Conservation (phyloP, 805 yeast genomes). For the Saturnispora saitoi region DNA sequence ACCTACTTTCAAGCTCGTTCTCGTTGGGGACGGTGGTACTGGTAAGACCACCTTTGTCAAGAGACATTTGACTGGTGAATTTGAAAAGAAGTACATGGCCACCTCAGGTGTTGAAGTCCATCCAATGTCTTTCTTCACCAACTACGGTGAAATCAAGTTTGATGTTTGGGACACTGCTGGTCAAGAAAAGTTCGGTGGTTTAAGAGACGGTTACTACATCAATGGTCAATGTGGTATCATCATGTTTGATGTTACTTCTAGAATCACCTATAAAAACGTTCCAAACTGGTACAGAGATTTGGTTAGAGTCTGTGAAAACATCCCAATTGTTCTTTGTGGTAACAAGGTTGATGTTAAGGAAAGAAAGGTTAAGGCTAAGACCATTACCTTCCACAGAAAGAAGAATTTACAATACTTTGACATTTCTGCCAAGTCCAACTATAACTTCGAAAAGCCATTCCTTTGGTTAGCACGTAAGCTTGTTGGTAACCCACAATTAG, state of each 20-base stretch:
- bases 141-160: slow-evolving; percentile 96
- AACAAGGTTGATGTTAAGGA: slow-evolving; percentile 99
- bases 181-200: slow-evolving; percentile 99
- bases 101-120: slow-evolving; percentile 99
- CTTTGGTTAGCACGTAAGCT: slow-evolving; percentile 99
- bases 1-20: slow-evolving; percentile 96
- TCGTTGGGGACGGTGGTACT: slow-evolving; percentile 99
- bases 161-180: slow-evolving; percentile 99
- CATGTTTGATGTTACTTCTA: slow-evolving; percentile 98
- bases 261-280: slow-evolving; percentile 98
- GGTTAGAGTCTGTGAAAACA: slow-evolving; percentile 99
- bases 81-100: slow-evolving; percentile 97
- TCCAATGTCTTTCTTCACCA: slow-evolving; percentile 96
- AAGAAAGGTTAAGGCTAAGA: slow-evolving; percentile 99
- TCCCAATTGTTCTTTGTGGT: slow-evolving; percentile 98
- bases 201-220: slow-evolving; percentile 99
- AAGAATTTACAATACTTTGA: slow-evolving; percentile 99
- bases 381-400: slow-evolving; percentile 99
- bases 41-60: slow-evolving; percentile 99
- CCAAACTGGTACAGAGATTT: slow-evolving; percentile 99
- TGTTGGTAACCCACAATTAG: slow-evolving; percentile 96
- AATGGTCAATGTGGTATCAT: slow-evolving; percentile 99
- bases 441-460: slow-evolving; percentile 99
- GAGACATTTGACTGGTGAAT: slow-evolving; percentile 99
- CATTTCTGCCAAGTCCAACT: slow-evolving; percentile 98